Percentiles rank a stretch among this genome's conserved stretches.
phyloP scores from a whole-genome alignment of 75 land plant species.

The Selaginella tamariscina region DNA sequence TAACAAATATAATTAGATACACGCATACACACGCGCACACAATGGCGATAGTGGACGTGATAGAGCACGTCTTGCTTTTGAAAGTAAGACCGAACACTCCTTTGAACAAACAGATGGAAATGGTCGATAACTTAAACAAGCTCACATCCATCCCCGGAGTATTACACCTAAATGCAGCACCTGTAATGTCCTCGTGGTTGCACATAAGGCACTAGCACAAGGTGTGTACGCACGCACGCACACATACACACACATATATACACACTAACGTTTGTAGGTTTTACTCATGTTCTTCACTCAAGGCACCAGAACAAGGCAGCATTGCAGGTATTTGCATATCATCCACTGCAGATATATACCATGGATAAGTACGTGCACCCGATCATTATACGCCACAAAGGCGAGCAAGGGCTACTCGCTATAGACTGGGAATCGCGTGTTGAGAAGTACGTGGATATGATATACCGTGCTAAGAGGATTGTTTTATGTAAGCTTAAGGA shows the following conservation, averaged over 20 bases:
- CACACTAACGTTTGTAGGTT: not conserved
- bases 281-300: not conserved
- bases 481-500: not conserved
- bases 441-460: not conserved
- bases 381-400: no score
- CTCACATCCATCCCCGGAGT: not conserved
- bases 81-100: not conserved
- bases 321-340: not conserved
- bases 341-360: not conserved
- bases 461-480: not conserved
- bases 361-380: not conserved
- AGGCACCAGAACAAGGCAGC: not conserved
- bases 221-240: no score
- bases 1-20: no score
- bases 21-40: no score
- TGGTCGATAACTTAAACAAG: not conserved
- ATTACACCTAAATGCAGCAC: not conserved
- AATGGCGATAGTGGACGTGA: not conserved
- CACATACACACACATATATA: no score
- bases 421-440: not conserved
- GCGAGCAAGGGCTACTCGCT: not conserved
- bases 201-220: no score
- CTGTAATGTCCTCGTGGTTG: not conserved
- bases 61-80: not conserved
- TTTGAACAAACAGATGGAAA: not conserved